Percentiles rank a stretch among this genome's conserved stretches.
phyloP scores from a whole-genome alignment of 208 protist species.

The Crithidia thermophila region DNA sequence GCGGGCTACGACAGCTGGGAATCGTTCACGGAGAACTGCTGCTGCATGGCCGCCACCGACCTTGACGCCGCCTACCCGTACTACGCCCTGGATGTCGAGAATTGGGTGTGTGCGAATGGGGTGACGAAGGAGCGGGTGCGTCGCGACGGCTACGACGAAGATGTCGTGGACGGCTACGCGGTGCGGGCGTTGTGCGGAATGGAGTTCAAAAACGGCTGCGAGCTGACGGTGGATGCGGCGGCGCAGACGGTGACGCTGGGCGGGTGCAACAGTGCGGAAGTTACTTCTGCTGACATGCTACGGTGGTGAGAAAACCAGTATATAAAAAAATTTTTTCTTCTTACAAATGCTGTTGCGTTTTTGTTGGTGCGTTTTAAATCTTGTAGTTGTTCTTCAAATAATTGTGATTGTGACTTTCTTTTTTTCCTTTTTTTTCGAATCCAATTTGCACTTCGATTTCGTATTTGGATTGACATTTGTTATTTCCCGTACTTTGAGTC shows the following conservation, averaged over 20 bases:
- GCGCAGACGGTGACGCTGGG: conserved; percentile 11
- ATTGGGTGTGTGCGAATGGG: conserved; percentile 76
- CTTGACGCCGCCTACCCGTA: conserved; percentile 40
- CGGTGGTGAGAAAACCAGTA: conserved; percentile 35
- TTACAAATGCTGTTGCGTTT: too few relatives aligned
- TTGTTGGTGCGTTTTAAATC: neutral
- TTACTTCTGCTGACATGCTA: conserved; percentile 13
- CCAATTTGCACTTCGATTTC: neutral
- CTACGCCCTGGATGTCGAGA: conserved; percentile 66
- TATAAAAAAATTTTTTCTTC: too few relatives aligned
- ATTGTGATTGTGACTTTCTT: conserved; percentile 1
- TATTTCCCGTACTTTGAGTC: too few relatives aligned
- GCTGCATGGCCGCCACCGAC: conserved; percentile 47
- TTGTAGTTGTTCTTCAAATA: neutral
- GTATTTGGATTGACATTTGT: too few relatives aligned
- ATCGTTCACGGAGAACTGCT: conserved; percentile 60
- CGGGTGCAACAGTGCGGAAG: conserved; percentile 21
- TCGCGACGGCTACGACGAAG: conserved; percentile 38
- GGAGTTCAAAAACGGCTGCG: conserved; percentile 57
- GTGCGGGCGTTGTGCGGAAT: conserved; percentile 73
- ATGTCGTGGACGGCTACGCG: conserved; percentile 43
- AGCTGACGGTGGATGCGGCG: conserved; percentile 10
- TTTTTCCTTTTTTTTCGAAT: neutral
- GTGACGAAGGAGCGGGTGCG: conserved; percentile 76
- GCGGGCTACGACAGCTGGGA: conserved; percentile 63